Percentiles rank a stretch among this genome's conserved stretches.
phyloP scores from a whole-genome alignment of 2,329 filamentous ascomycete species.

The Akanthomyces lecanii region DNA sequence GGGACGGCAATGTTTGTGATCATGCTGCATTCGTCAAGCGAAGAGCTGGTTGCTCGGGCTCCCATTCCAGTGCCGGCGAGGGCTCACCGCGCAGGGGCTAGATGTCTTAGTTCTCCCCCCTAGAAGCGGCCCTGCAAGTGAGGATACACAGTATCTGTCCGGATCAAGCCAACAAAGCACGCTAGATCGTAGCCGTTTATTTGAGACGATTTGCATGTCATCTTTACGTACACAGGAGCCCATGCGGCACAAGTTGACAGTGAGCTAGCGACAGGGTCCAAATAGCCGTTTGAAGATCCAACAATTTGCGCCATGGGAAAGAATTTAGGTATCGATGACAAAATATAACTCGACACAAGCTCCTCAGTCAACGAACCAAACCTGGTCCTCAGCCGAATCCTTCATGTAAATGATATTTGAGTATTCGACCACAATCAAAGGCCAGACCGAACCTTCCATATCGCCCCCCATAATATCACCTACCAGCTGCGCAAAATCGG shows the following conservation, averaged over 20 bases:
- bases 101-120: not conserved
- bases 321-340: not conserved
- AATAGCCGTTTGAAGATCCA: too few species aligned
- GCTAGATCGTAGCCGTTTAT: too few species aligned
- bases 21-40: not conserved
- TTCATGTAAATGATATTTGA: conserved; percentile 6
- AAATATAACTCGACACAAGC: not conserved
- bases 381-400: not conserved
- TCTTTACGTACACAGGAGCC: too few species aligned
- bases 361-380: conserved; percentile 11
- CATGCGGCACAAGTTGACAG: too few species aligned
- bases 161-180: not conserved
- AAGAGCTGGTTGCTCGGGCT: not conserved
- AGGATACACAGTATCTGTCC: not conserved
- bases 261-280: too few species aligned
- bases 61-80: not conserved
- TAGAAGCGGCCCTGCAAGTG: not conserved
- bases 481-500: conserved; percentile 2
- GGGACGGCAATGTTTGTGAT: not conserved
- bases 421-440: conserved; percentile 2
- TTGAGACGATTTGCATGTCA: too few species aligned
- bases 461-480: not conserved
- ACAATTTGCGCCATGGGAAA: too few species aligned
- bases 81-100: not conserved
- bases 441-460: conserved; percentile 11